Conservation (phyloP, 306 rosid species). For the Rosa multiflora region DNA sequence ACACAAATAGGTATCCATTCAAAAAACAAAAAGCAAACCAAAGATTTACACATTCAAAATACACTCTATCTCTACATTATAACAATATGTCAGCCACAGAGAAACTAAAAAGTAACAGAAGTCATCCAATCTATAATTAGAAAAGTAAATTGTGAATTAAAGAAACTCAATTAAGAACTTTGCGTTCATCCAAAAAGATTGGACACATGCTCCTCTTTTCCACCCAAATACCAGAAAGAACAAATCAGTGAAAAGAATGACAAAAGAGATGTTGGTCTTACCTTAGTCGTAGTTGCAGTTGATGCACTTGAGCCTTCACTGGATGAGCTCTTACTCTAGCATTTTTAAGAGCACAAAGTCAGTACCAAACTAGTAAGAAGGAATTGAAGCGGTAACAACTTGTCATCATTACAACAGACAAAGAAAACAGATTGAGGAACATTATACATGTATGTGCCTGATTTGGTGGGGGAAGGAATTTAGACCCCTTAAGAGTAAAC, state of each 20-base stretch:
- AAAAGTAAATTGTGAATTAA: background rate
- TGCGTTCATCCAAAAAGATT: background rate
- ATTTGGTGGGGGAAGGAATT: background rate
- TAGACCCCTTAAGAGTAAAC: background rate
- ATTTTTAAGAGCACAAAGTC: background rate
- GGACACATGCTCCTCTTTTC: background rate
- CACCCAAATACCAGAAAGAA: background rate
- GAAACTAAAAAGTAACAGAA: background rate
- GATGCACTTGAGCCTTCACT: constrained; percentile 62
- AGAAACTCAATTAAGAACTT: background rate
- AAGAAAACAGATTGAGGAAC: background rate
- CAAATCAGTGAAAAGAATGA: constrained; percentile 9
- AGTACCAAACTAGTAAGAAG: background rate
- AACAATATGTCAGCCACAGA: background rate
- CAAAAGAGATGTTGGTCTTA: constrained; percentile 24
- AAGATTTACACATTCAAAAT: background rate
- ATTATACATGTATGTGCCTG: background rate
- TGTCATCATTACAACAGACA: background rate
- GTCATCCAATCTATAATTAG: background rate
- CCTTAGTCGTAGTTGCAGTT: constrained; percentile 53
- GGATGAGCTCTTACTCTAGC: constrained; percentile 59
- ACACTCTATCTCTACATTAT: background rate
- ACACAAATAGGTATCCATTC: background rate
- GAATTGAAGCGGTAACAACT: background rate
- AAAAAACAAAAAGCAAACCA: background rate